Evolutionary conservation across 2,329 filamentous ascomycete species (phyloP).

Genomic region (Neopestalotiopsis sp.): DNA sequence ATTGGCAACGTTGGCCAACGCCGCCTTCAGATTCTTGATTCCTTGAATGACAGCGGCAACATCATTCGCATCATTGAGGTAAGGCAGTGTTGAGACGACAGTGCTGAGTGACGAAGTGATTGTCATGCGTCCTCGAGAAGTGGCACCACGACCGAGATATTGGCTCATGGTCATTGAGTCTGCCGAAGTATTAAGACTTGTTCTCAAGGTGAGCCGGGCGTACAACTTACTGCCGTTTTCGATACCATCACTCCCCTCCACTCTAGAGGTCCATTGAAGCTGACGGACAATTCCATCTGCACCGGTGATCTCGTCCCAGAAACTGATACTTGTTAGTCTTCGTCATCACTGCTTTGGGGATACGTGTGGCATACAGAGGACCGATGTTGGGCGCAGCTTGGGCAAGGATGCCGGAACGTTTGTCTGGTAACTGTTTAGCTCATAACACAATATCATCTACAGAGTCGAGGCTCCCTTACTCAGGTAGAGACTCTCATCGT

Average conservation of each 20-base stretch:
- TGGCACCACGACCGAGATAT: slow-evolving; percentile 68
- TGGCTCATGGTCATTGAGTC: slow-evolving; percentile 58
- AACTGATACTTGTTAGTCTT: slow-evolving; percentile 28
- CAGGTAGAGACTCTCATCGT: slow-evolving; percentile 51
- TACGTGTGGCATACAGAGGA: slow-evolving; percentile 48
- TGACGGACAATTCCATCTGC: slow-evolving; percentile 66
- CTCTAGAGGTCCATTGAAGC: slow-evolving; percentile 69
- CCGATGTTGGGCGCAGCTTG: slow-evolving; percentile 71
- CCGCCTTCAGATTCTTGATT: slow-evolving; percentile 63
- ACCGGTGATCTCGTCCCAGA: slow-evolving; percentile 63
- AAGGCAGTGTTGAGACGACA: slow-evolving; percentile 62
- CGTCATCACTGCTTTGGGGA: background rate
- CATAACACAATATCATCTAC: background rate
- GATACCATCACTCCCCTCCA: slow-evolving; percentile 58
- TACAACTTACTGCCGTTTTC: slow-evolving; percentile 35
- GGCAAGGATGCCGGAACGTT: slow-evolving; percentile 63
- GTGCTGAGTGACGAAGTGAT: slow-evolving; percentile 64
- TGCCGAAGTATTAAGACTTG: slow-evolving; percentile 24
- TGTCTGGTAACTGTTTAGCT: slow-evolving; percentile 31
- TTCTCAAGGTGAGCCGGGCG: no score
- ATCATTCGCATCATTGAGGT: slow-evolving; percentile 62
- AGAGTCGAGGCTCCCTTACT: slow-evolving; percentile 33
- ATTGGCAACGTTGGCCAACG: slow-evolving; percentile 56
- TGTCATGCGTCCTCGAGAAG: slow-evolving; percentile 65
- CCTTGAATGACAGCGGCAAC: slow-evolving; percentile 67